Base-by-base conservation (phyloP, 2,329 filamentous ascomycete genomes). In the Ambrosiella xylebori region DNA sequence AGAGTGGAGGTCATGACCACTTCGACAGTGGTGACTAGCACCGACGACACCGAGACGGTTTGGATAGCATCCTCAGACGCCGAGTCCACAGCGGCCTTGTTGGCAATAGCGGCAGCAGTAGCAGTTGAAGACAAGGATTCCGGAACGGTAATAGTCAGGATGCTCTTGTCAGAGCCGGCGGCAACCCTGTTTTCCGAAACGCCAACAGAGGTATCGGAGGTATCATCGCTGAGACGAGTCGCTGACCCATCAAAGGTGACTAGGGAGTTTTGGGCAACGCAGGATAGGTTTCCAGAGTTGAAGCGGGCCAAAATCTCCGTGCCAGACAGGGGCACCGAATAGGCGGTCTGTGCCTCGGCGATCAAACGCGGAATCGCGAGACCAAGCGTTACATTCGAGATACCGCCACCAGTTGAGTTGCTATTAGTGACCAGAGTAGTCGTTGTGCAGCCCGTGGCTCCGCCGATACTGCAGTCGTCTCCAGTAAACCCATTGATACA, bases 401-500 rank as follows among this genome's bases (percentile, higher is more conserved):
- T 69, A 60, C 64, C 71, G 50, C 64, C 60, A 49, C 63, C 60
- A 45, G 65, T 69, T 8, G 69, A 69, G 44, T 71, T 69, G 9
- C 65, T 63, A 13, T 71, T 78, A 12, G 71, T 78, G 7, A 69
- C 65, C 9, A 74, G 60, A 36, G 73, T 70, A 8, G 76, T 75
- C 1, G 75, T 78, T 1, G 76, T 77, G 64, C 79, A 82, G 13
- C 77, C 77, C 44, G 72, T 68, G 0, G 73, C 68, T 54, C 73
- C 73, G 1, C 70, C 67, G 27, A 69, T 67, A 4, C 73, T 74
- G 65, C 79, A 81, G 60, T 76, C 73, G 19, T 71, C 69, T 12
- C 78, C 77, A 0, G 86, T 90, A 67, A 91, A 97, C 1, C 90
- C 88, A 64, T 93, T 89, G 19, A 84, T 81, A 69, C 91, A 98